Percentiles rank a stretch among this genome's conserved stretches.
phyloP scores from a whole-genome alignment of 805 yeast species.

The Hanseniaspora lachancei region DNA sequence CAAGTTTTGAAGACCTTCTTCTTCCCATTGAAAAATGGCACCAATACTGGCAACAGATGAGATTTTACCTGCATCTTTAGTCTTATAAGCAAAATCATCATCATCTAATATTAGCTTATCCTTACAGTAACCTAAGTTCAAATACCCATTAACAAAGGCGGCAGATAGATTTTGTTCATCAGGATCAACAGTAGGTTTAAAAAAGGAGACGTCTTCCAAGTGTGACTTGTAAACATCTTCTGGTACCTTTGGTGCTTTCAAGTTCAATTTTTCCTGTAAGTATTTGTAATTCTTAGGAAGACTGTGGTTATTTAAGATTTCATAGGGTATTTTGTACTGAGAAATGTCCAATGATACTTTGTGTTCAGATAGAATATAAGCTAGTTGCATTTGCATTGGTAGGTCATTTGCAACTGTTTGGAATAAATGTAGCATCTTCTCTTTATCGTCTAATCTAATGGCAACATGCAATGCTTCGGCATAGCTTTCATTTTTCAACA shows the following conservation, averaged over 20 bases:
- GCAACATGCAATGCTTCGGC: slow-evolving; percentile 88
- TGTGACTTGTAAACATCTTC: slow-evolving; percentile 90
- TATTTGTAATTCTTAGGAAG: slow-evolving; percentile 68
- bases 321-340: slow-evolving; percentile 59
- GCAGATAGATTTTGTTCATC: slow-evolving; percentile 92
- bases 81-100: slow-evolving; percentile 81
- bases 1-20: slow-evolving; percentile 76
- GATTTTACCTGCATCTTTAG: slow-evolving; percentile 81
- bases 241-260: slow-evolving; percentile 81
- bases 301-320: slow-evolving; percentile 67
- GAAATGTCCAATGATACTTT: slow-evolving; percentile 35
- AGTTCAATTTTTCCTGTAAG: slow-evolving; percentile 73
- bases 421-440: slow-evolving; percentile 65
- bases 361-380: slow-evolving; percentile 76
- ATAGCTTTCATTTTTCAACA: slow-evolving; percentile 61
- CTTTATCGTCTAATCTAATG: slow-evolving; percentile 72
- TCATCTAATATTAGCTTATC: slow-evolving; percentile 71
- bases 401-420: slow-evolving; percentile 56
- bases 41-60: slow-evolving; percentile 90
- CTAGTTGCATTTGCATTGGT: slow-evolving; percentile 75
- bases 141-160: slow-evolving; percentile 82
- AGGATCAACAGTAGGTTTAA: slow-evolving; percentile 54
- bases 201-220: slow-evolving; percentile 55
- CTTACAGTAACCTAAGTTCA: slow-evolving; percentile 80
- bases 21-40: slow-evolving; percentile 81